Base-by-base conservation (phyloP, 371 early-diverging fungal species). In the Batkoa obscura region DNA sequence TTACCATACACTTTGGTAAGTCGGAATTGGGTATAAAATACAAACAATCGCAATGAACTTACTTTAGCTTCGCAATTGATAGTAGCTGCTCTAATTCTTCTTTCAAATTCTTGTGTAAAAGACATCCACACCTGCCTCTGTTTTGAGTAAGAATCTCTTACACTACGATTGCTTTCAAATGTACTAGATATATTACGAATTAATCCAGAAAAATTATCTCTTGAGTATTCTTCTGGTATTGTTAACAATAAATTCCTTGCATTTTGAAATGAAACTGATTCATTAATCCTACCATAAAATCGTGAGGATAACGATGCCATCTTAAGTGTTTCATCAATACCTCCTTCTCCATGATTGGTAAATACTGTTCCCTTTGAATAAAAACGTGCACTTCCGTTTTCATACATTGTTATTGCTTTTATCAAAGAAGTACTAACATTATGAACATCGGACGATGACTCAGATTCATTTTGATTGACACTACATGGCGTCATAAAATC, bases 1-100 rank as follows among this genome's bases (percentile, higher is more conserved):
- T 58, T 59, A 13, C 66, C 66, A 23, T 63, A 66, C 2, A 59
- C 47, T 0, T 62, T 58, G 12, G 65, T 62, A 10, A 58, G 52
- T 13, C 65, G 56, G 34, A 66, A 62, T 30, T 59, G 62, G 2
- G 59, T 64, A 45, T 66, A 69, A 50, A 64, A 66, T 66, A 66
- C 65, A 48, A 61, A 65, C 59, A 65, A 55, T n/a, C 69, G 56
- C 5, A 66, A 58, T 0, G 59, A 57, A 12, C 67, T 67, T 2
- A 64, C 17, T 8, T 43, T 50, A 45, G 63, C 59, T 9, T 63
- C 59, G 17, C 60, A 60, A 33, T 62, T 62, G 15, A 62, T 62
- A 12, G 63, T 58, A 2, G 61, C 53, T 17, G 59, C 57, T 1
- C 62, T 59, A 8, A 68, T 49, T 2, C 66, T 59, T 15, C 46